These are phyloP conservation scores for Nemania sp. DNA, from an alignment of 2,329 filamentous ascomycete genomes.

Conservation along the genomic window DNA sequence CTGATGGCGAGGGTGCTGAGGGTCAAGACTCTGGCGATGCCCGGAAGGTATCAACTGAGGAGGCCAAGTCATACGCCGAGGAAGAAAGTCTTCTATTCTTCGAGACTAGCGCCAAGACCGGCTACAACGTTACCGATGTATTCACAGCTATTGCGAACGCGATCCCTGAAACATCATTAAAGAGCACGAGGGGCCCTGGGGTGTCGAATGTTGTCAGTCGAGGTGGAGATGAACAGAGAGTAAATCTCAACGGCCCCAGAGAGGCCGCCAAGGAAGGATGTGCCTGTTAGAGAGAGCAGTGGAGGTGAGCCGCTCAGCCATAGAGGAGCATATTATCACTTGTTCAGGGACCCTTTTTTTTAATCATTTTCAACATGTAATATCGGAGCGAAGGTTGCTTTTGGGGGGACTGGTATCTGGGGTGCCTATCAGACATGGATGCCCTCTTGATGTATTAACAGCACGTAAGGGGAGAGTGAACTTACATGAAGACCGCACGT, in stretches of 20 bases:
- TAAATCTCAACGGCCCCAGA: slow-evolving; percentile 82
- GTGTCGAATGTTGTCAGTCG: slow-evolving; percentile 69
- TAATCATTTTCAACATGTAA: slow-evolving; percentile 48
- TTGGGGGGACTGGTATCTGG: slow-evolving; percentile 30
- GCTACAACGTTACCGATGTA: slow-evolving; percentile 92
- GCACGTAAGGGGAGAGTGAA: slow-evolving; percentile 36
- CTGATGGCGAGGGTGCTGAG: slow-evolving; percentile 62
- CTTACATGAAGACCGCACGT: slow-evolving; percentile 30
- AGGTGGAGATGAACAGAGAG: slow-evolving; percentile 76
- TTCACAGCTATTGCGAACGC: slow-evolving; percentile 98
- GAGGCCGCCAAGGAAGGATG: slow-evolving; percentile 90
- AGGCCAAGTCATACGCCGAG: slow-evolving; percentile 92
- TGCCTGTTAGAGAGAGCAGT: slow-evolving; percentile 73
- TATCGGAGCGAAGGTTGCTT: slow-evolving; percentile 48
- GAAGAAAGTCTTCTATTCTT: slow-evolving; percentile 96
- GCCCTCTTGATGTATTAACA: slow-evolving; percentile 43
- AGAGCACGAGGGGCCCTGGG: slow-evolving; percentile 82
- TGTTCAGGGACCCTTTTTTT: slow-evolving; percentile 36
- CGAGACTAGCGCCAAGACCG: slow-evolving; percentile 97
- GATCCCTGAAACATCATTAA: slow-evolving; percentile 95
- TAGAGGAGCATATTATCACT: slow-evolving; percentile 31
- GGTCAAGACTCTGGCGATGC: slow-evolving; percentile 76
- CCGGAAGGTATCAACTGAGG: slow-evolving; percentile 88
- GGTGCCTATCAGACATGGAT: slow-evolving; percentile 40
- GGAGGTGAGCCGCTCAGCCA: slow-evolving; percentile 23